Conservation (phyloP, 495 filamentous ascomycete genomes). For the Trichoderma parareesei region DNA sequence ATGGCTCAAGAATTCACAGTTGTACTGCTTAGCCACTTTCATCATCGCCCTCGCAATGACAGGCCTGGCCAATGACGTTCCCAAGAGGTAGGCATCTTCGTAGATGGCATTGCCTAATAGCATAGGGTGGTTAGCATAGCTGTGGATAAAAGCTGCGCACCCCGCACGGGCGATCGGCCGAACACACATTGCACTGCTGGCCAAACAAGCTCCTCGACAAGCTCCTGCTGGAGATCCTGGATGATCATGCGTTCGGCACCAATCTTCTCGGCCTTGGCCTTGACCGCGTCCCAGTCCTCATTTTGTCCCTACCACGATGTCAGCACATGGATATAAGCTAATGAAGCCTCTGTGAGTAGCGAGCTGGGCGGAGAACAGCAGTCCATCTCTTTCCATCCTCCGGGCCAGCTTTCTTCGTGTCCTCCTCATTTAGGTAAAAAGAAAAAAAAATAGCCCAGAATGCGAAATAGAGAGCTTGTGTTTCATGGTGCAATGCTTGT, state of each 20-base stretch:
- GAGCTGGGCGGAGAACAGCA: neutral
- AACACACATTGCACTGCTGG: constrained; percentile 63
- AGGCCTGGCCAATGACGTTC: constrained; percentile 75
- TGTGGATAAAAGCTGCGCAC: neutral
- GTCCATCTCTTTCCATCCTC: neutral
- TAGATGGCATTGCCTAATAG: constrained; percentile 65
- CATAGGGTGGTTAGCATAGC: neutral
- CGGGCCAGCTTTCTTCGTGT: neutral
- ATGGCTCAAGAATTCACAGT: constrained; percentile 54
- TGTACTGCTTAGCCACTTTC: constrained; percentile 53
- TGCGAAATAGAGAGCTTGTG: neutral
- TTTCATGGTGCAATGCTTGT: neutral
- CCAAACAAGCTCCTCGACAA: constrained; percentile 82
- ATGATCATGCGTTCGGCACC: constrained; percentile 58
- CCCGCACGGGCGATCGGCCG: neutral
- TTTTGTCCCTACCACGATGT: neutral
- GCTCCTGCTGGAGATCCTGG: constrained; percentile 62
- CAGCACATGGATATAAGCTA: neutral
- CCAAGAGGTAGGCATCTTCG: constrained; percentile 73
- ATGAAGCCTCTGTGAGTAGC: neutral
- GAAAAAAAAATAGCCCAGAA: neutral
- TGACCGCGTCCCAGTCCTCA: neutral
- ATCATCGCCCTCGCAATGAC: constrained; percentile 84
- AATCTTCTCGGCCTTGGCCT: constrained; percentile 22
- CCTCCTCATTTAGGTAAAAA: neutral